Conservation (phyloP, 1,284 basidiomycete species). For the Trametes polyzona region DNA sequence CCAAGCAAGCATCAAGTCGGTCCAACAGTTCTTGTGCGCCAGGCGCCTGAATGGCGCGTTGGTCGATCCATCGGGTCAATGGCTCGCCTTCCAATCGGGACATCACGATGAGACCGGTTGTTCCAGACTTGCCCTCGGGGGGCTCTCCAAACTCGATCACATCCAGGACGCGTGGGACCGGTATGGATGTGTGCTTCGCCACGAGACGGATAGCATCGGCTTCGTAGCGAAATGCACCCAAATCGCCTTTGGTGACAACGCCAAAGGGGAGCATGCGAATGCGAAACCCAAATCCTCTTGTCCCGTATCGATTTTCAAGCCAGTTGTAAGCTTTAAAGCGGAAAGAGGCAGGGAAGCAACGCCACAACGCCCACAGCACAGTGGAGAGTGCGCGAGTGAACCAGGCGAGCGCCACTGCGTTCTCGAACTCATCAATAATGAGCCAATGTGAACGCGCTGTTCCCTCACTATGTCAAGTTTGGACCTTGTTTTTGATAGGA, state of each 20-base stretch:
- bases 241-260: background rate
- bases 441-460: too few relatives aligned
- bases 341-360: background rate
- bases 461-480: too few relatives aligned
- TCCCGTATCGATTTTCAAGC: background rate
- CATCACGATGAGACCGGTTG: slow-evolving; percentile 1
- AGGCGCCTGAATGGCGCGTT: background rate
- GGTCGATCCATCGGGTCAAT: background rate
- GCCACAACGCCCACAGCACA: background rate
- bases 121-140: background rate
- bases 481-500: too few relatives aligned
- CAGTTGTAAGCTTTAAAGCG: background rate
- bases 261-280: background rate
- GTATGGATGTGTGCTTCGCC: slow-evolving; percentile 1
- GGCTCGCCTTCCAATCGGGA: slow-evolving; percentile 1
- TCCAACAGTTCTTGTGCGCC: background rate
- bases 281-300: background rate
- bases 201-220: slow-evolving; percentile 6
- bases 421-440: too few relatives aligned
- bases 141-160: background rate
- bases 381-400: background rate
- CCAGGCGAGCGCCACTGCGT: too few relatives aligned
- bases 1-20: background rate
- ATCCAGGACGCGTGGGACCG: slow-evolving; percentile 7
- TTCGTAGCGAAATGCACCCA: background rate